Evolutionary conservation across 306 rosid species (phyloP).

Genomic region (Cucumis sativus): Cucumber_9930_V3 NC_026658.2:7917001-7917500

Average conservation of each 20-base stretch:
- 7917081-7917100: too few species aligned
- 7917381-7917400: neutral
- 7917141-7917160: too few species aligned
- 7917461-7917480: neutral
- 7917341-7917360: neutral
- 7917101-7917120: too few species aligned
- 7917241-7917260: conserved; percentile 35
- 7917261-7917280: neutral
- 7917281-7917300: neutral
- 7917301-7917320: too few species aligned
- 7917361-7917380: neutral
- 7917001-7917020: too few species aligned
- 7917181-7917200: conserved; percentile 5
- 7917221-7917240: conserved; percentile 48
- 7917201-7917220: conserved; percentile 58
- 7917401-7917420: neutral
- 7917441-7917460: neutral
- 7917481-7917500: neutral
- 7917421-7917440: neutral
- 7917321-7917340: neutral
- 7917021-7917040: too few species aligned
- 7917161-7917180: too few species aligned
- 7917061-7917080: too few species aligned
- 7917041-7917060: too few species aligned
- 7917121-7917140: too few species aligned